phyloP scores from a whole-genome alignment of 1,284 basidiomycete genomes.

The Sutorius eximius region DNA sequence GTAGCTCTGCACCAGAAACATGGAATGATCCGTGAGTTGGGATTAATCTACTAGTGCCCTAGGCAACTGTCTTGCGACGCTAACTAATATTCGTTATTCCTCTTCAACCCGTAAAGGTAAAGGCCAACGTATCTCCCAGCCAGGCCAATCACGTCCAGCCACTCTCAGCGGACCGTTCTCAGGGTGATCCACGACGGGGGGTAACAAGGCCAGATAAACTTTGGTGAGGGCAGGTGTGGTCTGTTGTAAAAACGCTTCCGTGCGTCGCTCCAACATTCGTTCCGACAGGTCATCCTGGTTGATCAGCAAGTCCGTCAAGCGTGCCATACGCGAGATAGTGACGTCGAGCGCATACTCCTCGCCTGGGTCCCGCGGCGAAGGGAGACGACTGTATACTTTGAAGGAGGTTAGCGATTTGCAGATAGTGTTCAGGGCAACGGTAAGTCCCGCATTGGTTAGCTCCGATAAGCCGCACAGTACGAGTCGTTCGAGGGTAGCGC shows the following conservation, averaged over 20 bases:
- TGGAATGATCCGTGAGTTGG: too few relatives aligned
- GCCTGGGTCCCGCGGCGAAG: background rate
- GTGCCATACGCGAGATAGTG: constrained; percentile 1
- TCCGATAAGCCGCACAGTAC: background rate
- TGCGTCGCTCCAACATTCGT: constrained; percentile 7
- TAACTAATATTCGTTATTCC: too few relatives aligned
- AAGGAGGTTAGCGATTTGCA: background rate
- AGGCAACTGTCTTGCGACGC: too few relatives aligned
- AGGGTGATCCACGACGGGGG: background rate
- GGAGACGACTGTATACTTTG: background rate
- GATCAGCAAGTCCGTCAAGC: constrained; percentile 7
- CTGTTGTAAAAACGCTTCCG: background rate
- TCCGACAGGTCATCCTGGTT: constrained; percentile 1
- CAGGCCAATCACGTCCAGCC: background rate
- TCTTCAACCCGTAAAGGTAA: too few relatives aligned
- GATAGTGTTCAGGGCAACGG: background rate
- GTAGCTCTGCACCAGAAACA: too few relatives aligned
- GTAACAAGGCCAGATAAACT: background rate
- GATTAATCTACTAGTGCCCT: too few relatives aligned
- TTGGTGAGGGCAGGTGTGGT: background rate
- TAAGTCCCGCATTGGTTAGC: constrained; percentile 8
- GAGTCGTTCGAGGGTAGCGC: constrained; percentile 5
- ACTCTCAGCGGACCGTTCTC: background rate
- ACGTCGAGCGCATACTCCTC: constrained; percentile 12
- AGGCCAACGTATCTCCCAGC: background rate